A percentile compares a stretch with the other conserved stretches of the same genome.
phyloP scores from a whole-genome alignment of 2,329 filamentous ascomycete genomes.

The Penicillium sp. region DNA sequence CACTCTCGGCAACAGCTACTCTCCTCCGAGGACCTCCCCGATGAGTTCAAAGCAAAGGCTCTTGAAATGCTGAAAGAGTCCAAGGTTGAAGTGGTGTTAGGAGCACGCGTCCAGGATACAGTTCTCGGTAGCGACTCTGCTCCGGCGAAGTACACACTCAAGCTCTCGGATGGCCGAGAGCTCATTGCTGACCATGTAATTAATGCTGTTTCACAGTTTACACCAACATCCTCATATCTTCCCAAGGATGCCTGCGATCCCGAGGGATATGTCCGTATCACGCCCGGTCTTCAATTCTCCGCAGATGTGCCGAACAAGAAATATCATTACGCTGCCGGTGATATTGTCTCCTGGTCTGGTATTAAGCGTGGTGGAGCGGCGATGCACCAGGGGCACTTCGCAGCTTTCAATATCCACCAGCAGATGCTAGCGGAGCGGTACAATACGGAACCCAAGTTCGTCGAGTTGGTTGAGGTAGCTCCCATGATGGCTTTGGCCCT shows the following conservation, averaged over 20 bases:
- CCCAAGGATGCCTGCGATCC: conserved; percentile 57
- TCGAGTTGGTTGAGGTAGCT: conserved; percentile 1
- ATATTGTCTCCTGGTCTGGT: conserved; percentile 38
- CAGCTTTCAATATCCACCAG: conserved; percentile 8
- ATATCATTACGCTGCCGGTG: conserved; percentile 62
- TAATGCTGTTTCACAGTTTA: conserved; percentile 64
- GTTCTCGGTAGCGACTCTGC: neutral
- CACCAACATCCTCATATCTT: conserved; percentile 62
- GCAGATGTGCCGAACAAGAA: conserved; percentile 55
- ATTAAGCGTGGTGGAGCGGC: conserved; percentile 8
- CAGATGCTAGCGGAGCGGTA: conserved; percentile 2
- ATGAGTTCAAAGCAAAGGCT: conserved; percentile 64
- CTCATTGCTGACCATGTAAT: conserved; percentile 65
- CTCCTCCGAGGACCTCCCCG: conserved; percentile 67
- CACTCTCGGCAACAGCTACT: conserved; percentile 69
- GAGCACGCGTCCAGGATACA: conserved; percentile 6
- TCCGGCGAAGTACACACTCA: conserved; percentile 42
- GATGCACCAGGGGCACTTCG: conserved; percentile 7
- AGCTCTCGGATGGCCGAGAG: conserved; percentile 58
- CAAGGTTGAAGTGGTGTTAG: conserved; percentile 49
- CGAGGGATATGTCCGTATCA: conserved; percentile 64
- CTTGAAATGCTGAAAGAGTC: conserved; percentile 58
- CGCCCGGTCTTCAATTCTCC: conserved; percentile 56
- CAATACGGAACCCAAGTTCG: neutral
- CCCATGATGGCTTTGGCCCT: conserved; percentile 11